Conservation (phyloP, 495 filamentous ascomycete genomes). For the Daldinia childiae region DNA sequence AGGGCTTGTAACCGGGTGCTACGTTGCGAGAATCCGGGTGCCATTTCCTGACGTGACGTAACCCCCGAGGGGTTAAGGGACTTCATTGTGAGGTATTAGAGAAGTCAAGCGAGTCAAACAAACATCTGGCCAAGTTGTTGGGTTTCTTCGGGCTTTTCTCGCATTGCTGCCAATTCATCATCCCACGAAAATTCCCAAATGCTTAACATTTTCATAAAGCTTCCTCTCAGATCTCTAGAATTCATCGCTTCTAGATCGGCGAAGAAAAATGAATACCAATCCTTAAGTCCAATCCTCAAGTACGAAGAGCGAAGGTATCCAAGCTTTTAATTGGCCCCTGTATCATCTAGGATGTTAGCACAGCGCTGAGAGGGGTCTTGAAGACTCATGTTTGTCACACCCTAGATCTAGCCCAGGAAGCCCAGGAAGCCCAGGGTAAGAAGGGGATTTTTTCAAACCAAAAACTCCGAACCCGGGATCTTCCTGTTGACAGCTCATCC, state of each 20-base stretch:
- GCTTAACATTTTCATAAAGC: background rate
- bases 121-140: background rate
- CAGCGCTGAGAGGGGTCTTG: conserved; percentile 12
- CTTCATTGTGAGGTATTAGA: background rate
- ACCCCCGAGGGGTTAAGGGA: conserved; percentile 28
- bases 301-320: background rate
- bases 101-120: conserved; percentile 3
- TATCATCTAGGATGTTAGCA: conserved; percentile 27
- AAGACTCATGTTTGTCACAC: conserved; percentile 15
- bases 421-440: conserved; percentile 17
- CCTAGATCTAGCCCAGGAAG: conserved; percentile 1
- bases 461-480: conserved; percentile 29
- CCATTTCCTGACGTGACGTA: conserved; percentile 30
- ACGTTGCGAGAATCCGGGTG: conserved; percentile 30
- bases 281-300: background rate
- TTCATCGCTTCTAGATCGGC: background rate
- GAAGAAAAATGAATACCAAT: background rate
- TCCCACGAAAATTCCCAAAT: background rate
- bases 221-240: background rate
- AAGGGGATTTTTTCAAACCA: conserved; percentile 37
- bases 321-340: conserved; percentile 25
- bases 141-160: conserved; percentile 5
- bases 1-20: conserved; percentile 27
- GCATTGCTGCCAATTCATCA: conserved; percentile 1
- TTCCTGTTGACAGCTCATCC: conserved; percentile 31